Evolutionary conservation across 179 eudicot species (phyloP), one percentile per base, ranked within the genome.

Genomic region (Gypsophila paniculata): DNA sequence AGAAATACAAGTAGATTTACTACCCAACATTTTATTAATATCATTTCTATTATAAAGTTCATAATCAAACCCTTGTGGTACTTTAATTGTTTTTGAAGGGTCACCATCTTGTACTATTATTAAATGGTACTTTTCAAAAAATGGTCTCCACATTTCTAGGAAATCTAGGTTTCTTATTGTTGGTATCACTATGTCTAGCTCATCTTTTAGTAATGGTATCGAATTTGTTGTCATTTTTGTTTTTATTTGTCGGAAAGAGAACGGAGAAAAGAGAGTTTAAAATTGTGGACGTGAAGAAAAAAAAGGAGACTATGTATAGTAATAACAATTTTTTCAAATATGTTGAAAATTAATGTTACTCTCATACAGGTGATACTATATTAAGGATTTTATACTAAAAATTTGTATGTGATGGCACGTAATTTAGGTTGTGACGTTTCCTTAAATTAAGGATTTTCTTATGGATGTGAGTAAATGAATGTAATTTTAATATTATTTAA

Each of bases 61-160:
- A 68, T 93, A 93, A 64, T 93, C 96, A 70, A 89, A 93, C 0
- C 98, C 98, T 1, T 84, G 86, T 4, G 98, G 98, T 26, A 93
- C 97, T 11, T 72, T 65, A 14, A 93, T 91, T 25, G 73, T 83
- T 77, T 89, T 93, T 0, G 93, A 49, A 5, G 98, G 98, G 61
- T 93, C 98, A 29, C 98, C 98, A 65, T 93, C 98, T 71, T 93
- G 97, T 3, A 93, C 96, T 23, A 91, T 93, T 79, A 93, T 93
- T 70, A 91, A 52, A 79, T 93, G 98, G 70, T 93, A 93, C 0
- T 90, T 87, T 71, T 93, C 77, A 1, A 93, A 86, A 69, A 84
- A 93, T 0, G 98, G 97, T 71, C 97, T 83, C 98, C 98, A 93
- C 96, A 91, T 91, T 65, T 93, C 98, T 4, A 93, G 84, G 72